Evolutionary conservation across 768 basidiomycete species (phyloP), one percentile per base, ranked within the genome.

Genomic region (Russula foetens): DNA sequence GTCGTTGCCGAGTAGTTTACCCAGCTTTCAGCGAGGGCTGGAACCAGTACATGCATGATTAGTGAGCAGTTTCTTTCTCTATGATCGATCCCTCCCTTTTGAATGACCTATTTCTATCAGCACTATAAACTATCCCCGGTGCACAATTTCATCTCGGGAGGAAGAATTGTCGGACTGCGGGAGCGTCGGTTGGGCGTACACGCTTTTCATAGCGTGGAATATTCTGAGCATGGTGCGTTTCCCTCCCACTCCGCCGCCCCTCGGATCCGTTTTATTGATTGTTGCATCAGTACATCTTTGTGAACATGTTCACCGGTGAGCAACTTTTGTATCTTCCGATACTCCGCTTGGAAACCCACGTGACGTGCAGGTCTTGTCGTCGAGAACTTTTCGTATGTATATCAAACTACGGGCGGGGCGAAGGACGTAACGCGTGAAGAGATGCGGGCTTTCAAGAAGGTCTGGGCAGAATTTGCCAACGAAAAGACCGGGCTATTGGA

Each of bases 31-130:
- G 94, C 9, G 95, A 98, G 71, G 92, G 86, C 0, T 98, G 96
- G 96, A 98, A 98, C 70, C 84, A 87, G 67, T 97, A 87, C 71
- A 98, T 98, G 96, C 95, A 98, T 70, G 91, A 98, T 73, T 96
- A 84, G 91, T 94, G 70, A 69, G 87, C 31, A 7, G 51, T 0
- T 29, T 17, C 19, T 21, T 23, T 45, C 2, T 43, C 39, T 14
- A 1, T 15, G 4, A 15, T 17, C 14, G 7, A 12, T 24, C 12
- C 21, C 15, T 35, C 1, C 8, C 12, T 31, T 38, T 46, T 46
- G n/a, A n/a, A n/a, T 67, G 23, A 68, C 60, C 48, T 14, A 23
- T 47, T 28, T 59, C 12, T 51, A n/a, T 63, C 17, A 96, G 92
- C 69, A 78, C 90, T 15, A 64, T 89, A 28, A 77, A 79, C 0